A percentile compares a stretch with the other conserved stretches of the same genome.
These are phyloP conservation scores for Malassezia vespertilionis DNA, from an alignment of 1,284 basidiomycete species.

Conservation along the genomic window DNA sequence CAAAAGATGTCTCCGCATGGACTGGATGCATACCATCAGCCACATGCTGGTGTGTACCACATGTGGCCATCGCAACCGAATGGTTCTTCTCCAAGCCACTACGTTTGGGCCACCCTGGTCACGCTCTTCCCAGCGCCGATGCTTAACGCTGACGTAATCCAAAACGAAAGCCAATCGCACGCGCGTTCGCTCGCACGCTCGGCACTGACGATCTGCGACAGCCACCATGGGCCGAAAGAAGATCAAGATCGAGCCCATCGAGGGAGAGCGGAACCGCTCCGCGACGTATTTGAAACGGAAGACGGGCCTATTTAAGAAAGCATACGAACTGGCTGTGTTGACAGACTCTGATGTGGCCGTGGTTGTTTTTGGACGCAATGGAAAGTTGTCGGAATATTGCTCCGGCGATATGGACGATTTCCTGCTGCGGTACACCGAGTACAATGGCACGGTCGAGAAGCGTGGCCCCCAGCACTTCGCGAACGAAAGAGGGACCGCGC, in stretches of 20 bases:
- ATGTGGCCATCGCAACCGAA: too few relatives aligned
- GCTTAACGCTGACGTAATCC: too few relatives aligned
- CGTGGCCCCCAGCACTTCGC: conserved; percentile 12
- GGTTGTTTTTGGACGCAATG: conserved; percentile 56
- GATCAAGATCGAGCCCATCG: conserved; percentile 78
- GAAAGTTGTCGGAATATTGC: conserved; percentile 40
- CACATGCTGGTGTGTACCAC: too few relatives aligned
- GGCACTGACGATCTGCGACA: too few relatives aligned
- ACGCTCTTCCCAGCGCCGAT: too few relatives aligned
- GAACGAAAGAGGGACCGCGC: background rate
- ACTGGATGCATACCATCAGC: too few relatives aligned
- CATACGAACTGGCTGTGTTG: conserved; percentile 71
- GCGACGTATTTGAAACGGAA: conserved; percentile 87
- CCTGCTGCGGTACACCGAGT: conserved; percentile 32
- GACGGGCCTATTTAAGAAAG: conserved; percentile 80
- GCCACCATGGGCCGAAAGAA: conserved; percentile 76
- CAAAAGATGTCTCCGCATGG: too few relatives aligned
- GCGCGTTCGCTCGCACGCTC: too few relatives aligned
- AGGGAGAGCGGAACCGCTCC: conserved; percentile 75
- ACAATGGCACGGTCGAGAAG: conserved; percentile 7
- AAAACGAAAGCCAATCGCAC: too few relatives aligned
- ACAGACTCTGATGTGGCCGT: conserved; percentile 62
- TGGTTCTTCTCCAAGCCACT: too few relatives aligned
- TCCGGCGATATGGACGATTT: conserved; percentile 35
- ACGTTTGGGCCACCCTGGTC: too few relatives aligned